A percentile compares a stretch with the other conserved stretches of the same genome.
Conservation (phyloP, 1,284 basidiomycete genomes). For the Phylloporus sp. region DNA sequence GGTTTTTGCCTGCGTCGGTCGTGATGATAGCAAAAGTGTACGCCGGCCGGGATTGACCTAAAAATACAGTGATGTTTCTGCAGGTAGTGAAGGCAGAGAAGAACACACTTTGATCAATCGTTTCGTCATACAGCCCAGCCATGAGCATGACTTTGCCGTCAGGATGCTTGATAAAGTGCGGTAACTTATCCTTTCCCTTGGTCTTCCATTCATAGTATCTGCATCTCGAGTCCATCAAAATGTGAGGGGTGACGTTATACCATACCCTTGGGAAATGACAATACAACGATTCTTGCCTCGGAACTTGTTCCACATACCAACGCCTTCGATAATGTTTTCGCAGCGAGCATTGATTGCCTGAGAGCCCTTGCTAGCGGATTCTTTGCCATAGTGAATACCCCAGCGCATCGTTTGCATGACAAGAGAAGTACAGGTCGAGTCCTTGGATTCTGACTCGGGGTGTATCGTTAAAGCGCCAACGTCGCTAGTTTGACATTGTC, state of each 20-base stretch:
- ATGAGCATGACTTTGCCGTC: slow-evolving; percentile 80
- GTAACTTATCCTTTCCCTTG: slow-evolving; percentile 79
- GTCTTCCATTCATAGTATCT: slow-evolving; percentile 94
- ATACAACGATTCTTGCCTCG: slow-evolving; percentile 84
- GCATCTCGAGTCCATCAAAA: slow-evolving; percentile 4
- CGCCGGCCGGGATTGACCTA: slow-evolving; percentile 65
- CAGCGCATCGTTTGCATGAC: slow-evolving; percentile 85
- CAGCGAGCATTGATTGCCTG: slow-evolving; percentile 91
- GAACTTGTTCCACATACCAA: slow-evolving; percentile 83
- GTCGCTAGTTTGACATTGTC: slow-evolving; percentile 38
- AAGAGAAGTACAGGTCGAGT: slow-evolving; percentile 28
- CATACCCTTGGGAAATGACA: slow-evolving; percentile 81
- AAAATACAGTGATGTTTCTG: slow-evolving; percentile 7
- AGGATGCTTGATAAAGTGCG: slow-evolving; percentile 81
- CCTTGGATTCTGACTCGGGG: slow-evolving; percentile 8
- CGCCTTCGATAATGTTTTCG: slow-evolving; percentile 79
- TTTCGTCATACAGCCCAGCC: slow-evolving; percentile 88
- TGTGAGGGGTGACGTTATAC: not conserved
- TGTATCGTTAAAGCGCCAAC: not conserved
- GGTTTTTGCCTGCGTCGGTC: slow-evolving; percentile 71
- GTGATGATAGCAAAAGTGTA: slow-evolving; percentile 93
- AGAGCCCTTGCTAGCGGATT: slow-evolving; percentile 67
- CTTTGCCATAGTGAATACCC: slow-evolving; percentile 89
- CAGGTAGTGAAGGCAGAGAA: not conserved
- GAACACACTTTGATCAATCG: slow-evolving; percentile 63